Evolutionary conservation across 164 flowering plant genomes (phyloP).

Genomic region (Paratinospora sagittata): DNA sequence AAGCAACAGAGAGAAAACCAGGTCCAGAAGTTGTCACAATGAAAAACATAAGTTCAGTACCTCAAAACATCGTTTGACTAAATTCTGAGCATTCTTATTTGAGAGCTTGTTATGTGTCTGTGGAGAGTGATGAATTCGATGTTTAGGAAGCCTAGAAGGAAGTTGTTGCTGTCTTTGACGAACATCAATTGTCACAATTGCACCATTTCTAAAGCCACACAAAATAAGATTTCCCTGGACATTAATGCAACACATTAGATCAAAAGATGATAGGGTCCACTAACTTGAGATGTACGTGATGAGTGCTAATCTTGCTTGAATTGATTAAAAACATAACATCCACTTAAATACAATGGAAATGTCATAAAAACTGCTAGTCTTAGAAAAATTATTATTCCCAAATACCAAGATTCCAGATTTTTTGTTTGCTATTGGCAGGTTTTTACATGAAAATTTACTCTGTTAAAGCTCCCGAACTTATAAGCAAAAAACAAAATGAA

Average conservation of each 20-base stretch:
- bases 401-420: too few species aligned
- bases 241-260: slow-evolving; percentile 6
- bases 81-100: slow-evolving; percentile 16
- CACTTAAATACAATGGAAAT: not conserved
- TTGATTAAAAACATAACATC: not conserved
- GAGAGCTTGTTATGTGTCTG: slow-evolving; percentile 14
- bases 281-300: not conserved
- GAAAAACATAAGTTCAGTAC: slow-evolving; percentile 27
- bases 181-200: slow-evolving; percentile 64
- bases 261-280: not conserved
- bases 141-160: slow-evolving; percentile 30
- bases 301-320: not conserved
- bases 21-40: not conserved
- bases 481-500: too few species aligned
- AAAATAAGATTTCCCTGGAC: slow-evolving; percentile 65
- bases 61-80: slow-evolving; percentile 43
- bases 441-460: too few species aligned
- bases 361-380: too few species aligned
- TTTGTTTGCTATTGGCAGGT: too few species aligned
- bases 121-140: slow-evolving; percentile 28
- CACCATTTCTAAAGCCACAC: slow-evolving; percentile 93
- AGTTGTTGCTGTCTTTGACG: slow-evolving; percentile 45
- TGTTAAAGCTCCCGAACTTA: too few species aligned
- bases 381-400: too few species aligned
- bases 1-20: not conserved